Percentiles rank a stretch among this genome's conserved stretches.
These are phyloP conservation scores for Candida boleticola DNA, from an alignment of 805 yeast genomes.

Conservation along the genomic window DNA sequence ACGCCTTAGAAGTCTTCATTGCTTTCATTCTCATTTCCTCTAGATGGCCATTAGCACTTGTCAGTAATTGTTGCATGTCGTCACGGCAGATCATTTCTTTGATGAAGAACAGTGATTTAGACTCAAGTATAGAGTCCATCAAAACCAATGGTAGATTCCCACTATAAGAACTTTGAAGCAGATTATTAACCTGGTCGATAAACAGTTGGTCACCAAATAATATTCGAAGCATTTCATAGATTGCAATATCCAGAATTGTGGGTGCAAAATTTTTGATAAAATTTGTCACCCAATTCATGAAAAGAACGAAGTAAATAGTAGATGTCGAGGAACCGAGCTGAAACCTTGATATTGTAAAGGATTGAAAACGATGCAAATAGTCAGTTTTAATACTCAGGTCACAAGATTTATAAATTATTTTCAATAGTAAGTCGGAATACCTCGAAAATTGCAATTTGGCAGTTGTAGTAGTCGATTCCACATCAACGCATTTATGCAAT, in stretches of 20 bases:
- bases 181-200: no score
- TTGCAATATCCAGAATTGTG: not conserved
- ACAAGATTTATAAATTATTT: not conserved
- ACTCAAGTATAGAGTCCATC: not conserved
- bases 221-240: no score
- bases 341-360: no score
- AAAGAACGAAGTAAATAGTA: no score
- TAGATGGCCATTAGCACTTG: no score
- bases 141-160: not conserved
- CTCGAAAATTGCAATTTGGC: not conserved
- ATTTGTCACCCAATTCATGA: no score
- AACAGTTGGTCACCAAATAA: no score
- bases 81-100: not conserved
- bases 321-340: no score
- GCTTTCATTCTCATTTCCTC: constrained; percentile 13
- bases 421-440: not conserved
- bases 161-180: not conserved
- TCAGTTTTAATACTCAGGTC: not conserved
- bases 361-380: no score
- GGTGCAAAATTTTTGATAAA: not conserved
- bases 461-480: not conserved
- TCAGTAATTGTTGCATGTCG: no score
- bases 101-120: no score
- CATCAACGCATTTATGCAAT: no score
- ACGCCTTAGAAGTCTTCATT: constrained; percentile 14